Evolutionary conservation across 257 asterid species (phyloP), one percentile per base, ranked within the genome.

Genomic region (Solanum commersonii): DNA sequence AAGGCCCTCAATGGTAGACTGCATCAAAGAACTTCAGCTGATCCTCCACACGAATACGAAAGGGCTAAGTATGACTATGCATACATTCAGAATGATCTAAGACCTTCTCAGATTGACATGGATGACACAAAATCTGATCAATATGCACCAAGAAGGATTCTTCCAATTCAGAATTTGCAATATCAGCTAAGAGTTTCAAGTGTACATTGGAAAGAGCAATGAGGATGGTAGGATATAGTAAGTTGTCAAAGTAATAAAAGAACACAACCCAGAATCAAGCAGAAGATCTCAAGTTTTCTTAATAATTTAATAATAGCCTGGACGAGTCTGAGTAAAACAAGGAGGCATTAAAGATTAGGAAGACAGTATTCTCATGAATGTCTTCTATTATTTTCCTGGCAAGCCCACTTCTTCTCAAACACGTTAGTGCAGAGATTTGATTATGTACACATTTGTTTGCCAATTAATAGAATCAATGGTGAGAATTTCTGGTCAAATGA

Each of bases 1-100:
- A 89, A 91, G 98, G 93, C 98, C 99, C 44, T 90, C 96, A 22
- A 94, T 96, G 96, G 91, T 87, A 68, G 98, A 95, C 89, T 95
- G 98, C 65, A 94, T 93, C 85, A 94, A 91, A 63, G 95, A 95
- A 91, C 94, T 95, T 78, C 98, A 95, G 86, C 89, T 94, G 82
- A 93, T 95, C 78, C 88, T 92, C 90, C 89, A 87, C 91, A 90
- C 92, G 86, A 95, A 95, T 77, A 91, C 94, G 67, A 94, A 93
- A 89, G 98, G 96, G 83, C 40, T 92, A 83, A 95, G 93, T 16
- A 93, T 92, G 94, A 81, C 96, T 34, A 90, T 93, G 95, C 99
- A 96, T 84, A 84, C 98, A 18, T 90, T 96, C 87, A 94, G 98
- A 90, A 92, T 96, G 97, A 88, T 92, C 73, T 94, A 92, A 92